Evolutionary conservation across 1,284 basidiomycete species (phyloP).

Genomic region (Pseudozyma tsukubaensis): DNA sequence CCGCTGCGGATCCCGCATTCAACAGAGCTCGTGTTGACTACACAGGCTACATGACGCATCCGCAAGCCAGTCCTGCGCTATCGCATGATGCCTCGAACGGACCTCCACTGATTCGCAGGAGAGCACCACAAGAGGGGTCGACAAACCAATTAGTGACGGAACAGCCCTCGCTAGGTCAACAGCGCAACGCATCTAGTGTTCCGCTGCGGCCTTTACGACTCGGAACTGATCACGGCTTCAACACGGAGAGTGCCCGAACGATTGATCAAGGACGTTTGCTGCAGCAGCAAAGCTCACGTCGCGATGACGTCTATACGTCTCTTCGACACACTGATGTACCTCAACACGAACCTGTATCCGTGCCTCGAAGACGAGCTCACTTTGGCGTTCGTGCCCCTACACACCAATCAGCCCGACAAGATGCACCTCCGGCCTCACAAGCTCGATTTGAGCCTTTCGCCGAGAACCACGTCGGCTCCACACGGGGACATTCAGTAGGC

Average conservation of each 20-base stretch:
- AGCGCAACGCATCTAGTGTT: too few species aligned
- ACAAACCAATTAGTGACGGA: too few species aligned
- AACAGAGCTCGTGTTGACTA: too few species aligned
- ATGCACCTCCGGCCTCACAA: slow-evolving; percentile 3
- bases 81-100: too few species aligned
- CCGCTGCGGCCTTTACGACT: not conserved
- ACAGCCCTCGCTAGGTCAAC: too few species aligned
- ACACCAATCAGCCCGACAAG: slow-evolving; percentile 8
- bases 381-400: slow-evolving; percentile 23
- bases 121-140: not conserved
- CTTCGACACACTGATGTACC: not conserved
- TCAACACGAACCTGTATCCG: not conserved
- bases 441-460: slow-evolving; percentile 21
- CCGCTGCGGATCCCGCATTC: too few species aligned
- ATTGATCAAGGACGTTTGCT: not conserved
- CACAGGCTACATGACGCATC: too few species aligned
- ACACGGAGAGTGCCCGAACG: not conserved
- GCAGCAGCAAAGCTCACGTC: not conserved
- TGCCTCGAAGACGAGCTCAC: slow-evolving; percentile 18
- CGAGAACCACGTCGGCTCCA: not conserved
- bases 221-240: not conserved
- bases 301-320: not conserved
- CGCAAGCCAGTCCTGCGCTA: too few species aligned
- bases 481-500: not conserved
- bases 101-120: not conserved